Evolutionary conservation across 495 filamentous ascomycete species (phyloP), one percentile per base, ranked within the genome.

Genomic region (Podospora anserina): DNA sequence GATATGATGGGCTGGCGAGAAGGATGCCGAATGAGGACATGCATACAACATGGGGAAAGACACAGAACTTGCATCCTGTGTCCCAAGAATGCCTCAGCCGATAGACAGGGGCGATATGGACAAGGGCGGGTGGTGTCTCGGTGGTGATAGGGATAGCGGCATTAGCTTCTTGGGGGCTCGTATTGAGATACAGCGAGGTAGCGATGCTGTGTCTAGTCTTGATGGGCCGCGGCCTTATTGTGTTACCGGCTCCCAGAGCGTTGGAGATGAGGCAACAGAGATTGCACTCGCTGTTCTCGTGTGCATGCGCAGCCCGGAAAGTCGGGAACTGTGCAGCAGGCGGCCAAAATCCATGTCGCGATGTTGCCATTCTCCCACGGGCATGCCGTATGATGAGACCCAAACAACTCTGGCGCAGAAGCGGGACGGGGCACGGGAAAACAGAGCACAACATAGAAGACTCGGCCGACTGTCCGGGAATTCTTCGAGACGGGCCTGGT

Each of bases 401-500:
- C 44, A 23, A 30, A 18, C 68, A 56, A 26, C 39, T 20, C 44
- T 30, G 55, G 61, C 23, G 66, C 26, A 57, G 39, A 64, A 27
- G 34, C 34, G 34, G 39, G 58, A 34, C 60, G 54, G 64, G 60
- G 54, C 55, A 18, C 69, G 19, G 61, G 28, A 56, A 16, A 11
- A 27, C 39, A 67, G 68, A 67, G 67, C 64, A 72, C 71, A 20
- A 66, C 71, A 68, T 58, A 66, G 64, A 69, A 66, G 61, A 70
- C 55, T 67, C 74, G 74, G 70, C 71, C 73, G 68, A 69, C 66
- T 66, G 65, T 62, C 71, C 71, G 71, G 74, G 62, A 72, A 70
- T 67, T 68, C 62, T 28, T 57, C 64, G 66, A 28, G 67, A 11
- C 57, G 62, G 5, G 59, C 34, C 34, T 65, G 67, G 28, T 66